Evolutionary conservation across 2,329 filamentous ascomycete genomes (phyloP), one percentile per base, ranked within the genome.

Genomic region (Epichloe amarillans): DNA sequence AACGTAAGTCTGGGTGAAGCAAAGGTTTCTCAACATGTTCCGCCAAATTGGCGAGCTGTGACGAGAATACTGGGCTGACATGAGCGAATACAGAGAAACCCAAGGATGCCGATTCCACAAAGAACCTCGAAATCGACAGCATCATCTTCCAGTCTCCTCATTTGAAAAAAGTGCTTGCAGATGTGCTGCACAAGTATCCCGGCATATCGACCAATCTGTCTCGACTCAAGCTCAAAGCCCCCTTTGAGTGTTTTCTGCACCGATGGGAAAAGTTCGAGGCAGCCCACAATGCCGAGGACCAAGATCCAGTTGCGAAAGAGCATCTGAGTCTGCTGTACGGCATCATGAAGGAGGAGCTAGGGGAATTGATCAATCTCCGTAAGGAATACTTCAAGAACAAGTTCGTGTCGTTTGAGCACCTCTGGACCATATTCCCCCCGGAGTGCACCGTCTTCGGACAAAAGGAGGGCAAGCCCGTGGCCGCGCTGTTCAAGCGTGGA

Each of bases 211-310:
- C 76, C 36, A 72, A 70, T 11, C 66, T 86, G 26, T 71, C 79
- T n/a, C 72, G 78, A 1, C 68, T 86, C 2, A 76, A 78, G 50
- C 84, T 86, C 53, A 62, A 66, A 7, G 74, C 73, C 79, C 79
- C 79, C 0, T 86, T 85, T 54, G 68, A 76, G 56, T 77, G 79
- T 0, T 77, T 87, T 46, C 77, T 85, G 40, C 81, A 87, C 62
- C 74, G 82, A 35, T 86, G 82, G 80, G 66, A 70, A 1, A 58
- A 66, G 6, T 70, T 82, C 38, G 56, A 61, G 10, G 60, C 65
- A 4, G 69, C 70, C 23, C 64, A 70, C 42, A 60, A 72, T 10
- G 66, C 70, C 35, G 57, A 69, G 7, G 59, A 65, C 2, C 63
- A 69, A 36, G 73, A 79, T 15, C 57, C 56, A 0, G 35, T 52